These are phyloP conservation scores for Ailanthus altissimus DNA, from an alignment of 345 rosid genomes.

Conservation along the genomic window DNA sequence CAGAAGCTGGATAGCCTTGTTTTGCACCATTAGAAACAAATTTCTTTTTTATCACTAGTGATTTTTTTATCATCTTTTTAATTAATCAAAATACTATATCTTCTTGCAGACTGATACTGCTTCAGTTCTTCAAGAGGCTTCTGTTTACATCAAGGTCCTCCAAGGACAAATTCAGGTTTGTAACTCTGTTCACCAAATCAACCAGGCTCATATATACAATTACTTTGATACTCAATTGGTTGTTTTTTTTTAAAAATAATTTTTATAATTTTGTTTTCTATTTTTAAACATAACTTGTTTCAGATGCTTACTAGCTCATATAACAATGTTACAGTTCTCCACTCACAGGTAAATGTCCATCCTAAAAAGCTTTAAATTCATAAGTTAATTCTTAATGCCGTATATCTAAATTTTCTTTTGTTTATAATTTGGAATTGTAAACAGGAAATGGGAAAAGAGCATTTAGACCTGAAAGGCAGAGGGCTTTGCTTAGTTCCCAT, in stretches of 20 bases:
- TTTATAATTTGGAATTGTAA: not conserved
- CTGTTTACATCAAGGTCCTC: constrained; percentile 55
- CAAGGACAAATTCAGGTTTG: constrained; percentile 63
- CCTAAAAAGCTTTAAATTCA: not conserved
- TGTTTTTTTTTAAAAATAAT: not conserved
- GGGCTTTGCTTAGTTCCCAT: constrained; percentile 64
- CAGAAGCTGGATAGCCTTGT: no score
- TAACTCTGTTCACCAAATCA: not conserved
- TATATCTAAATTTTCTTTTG: not conserved
- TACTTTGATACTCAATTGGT: not conserved
- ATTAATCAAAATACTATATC: not conserved
- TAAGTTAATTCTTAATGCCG: not conserved
- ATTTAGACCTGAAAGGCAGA: constrained; percentile 40
- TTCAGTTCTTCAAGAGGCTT: constrained; percentile 73
- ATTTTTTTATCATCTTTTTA: not conserved
- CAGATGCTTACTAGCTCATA: constrained; percentile 49
- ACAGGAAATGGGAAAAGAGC: constrained; percentile 34
- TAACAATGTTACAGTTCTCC: constrained; percentile 20
- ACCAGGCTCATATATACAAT: not conserved
- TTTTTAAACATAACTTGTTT: constrained; percentile 36
- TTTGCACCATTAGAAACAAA: not conserved
- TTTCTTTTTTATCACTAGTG: not conserved
- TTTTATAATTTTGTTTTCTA: not conserved
- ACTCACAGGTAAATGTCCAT: constrained; percentile 35
- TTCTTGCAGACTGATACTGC: constrained; percentile 67